Percentiles rank a stretch among this genome's conserved stretches.
Evolutionary conservation across 1,284 basidiomycete genomes (phyloP).

Genomic region (Bothia castanella): DNA sequence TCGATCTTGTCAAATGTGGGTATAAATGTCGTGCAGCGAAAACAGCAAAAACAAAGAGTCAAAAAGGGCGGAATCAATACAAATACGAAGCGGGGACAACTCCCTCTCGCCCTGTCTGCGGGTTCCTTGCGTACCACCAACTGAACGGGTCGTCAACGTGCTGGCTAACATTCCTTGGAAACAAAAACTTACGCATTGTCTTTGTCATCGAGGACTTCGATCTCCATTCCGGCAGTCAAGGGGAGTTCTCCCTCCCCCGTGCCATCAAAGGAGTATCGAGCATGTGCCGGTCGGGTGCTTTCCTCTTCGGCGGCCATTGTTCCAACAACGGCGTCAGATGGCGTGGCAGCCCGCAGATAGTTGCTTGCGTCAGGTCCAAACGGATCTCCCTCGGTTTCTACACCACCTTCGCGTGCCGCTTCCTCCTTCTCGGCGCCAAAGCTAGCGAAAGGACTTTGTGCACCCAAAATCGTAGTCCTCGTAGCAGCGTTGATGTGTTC

Average conservation of each 20-base stretch:
- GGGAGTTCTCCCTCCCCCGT: conserved; percentile 72
- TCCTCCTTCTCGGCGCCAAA: conserved; percentile 53
- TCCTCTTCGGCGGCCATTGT: conserved; percentile 58
- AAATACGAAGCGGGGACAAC: conserved; percentile 87
- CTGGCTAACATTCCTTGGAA: neutral
- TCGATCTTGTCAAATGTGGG: conserved; percentile 36
- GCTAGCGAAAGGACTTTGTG: conserved; percentile 46
- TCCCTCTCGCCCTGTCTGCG: conserved; percentile 74
- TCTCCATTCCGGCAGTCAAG: conserved; percentile 64
- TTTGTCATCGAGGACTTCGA: conserved; percentile 74
- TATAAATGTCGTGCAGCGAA: conserved; percentile 31
- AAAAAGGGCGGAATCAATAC: conserved; percentile 46
- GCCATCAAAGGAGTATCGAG: conserved; percentile 76
- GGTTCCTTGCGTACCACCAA: conserved; percentile 90
- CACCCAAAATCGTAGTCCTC: conserved; percentile 69
- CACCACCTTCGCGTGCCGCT: conserved; percentile 34
- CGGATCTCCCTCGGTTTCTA: conserved; percentile 37
- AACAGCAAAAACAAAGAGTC: conserved; percentile 29
- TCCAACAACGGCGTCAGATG: conserved; percentile 66
- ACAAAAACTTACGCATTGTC: conserved; percentile 66
- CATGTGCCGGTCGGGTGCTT: conserved; percentile 66
- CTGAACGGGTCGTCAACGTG: conserved; percentile 38
- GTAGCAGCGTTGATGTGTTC: conserved; percentile 88
- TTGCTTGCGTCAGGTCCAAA: conserved; percentile 72
- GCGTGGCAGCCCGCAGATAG: conserved; percentile 73